Evolutionary conservation across 2,329 filamentous ascomycete species (phyloP).

Genomic region (Lecanicillium sp.): DNA sequence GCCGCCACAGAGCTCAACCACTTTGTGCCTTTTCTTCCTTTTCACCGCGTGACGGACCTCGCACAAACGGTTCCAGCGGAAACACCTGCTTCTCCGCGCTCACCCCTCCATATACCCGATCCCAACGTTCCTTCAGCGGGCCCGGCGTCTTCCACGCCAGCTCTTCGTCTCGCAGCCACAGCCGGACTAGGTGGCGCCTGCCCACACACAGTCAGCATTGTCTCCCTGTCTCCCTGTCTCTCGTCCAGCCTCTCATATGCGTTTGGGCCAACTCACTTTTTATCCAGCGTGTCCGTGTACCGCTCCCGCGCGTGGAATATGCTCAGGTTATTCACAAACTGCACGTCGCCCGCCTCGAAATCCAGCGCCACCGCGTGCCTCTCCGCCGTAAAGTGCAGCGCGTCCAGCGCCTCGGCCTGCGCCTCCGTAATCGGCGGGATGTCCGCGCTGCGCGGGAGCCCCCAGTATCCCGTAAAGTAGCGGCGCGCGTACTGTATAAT

Average conservation of each 20-base stretch:
- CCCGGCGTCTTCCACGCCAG: constrained; percentile 43
- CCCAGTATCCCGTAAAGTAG: constrained; percentile 51
- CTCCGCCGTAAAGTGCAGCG: constrained; percentile 44
- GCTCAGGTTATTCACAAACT: constrained; percentile 50
- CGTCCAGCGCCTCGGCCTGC: constrained; percentile 47
- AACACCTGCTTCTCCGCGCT: constrained; percentile 47
- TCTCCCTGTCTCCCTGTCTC: neutral
- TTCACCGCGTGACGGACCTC: neutral
- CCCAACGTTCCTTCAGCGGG: constrained; percentile 42
- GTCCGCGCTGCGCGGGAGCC: constrained; percentile 43
- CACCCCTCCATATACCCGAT: constrained; percentile 46
- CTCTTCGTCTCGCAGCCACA: constrained; percentile 46
- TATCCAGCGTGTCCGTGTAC: constrained; percentile 38
- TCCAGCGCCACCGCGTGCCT: constrained; percentile 38
- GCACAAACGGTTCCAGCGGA: constrained; percentile 43
- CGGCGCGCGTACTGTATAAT: constrained; percentile 56
- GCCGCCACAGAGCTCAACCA: too few relatives aligned
- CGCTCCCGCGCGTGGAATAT: constrained; percentile 47
- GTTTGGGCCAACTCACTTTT: constrained; percentile 31
- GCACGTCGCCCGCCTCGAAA: constrained; percentile 47
- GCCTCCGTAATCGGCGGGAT: constrained; percentile 53
- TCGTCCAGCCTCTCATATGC: constrained; percentile 26
- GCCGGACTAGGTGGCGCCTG: constrained; percentile 41
- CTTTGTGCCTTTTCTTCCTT: too few relatives aligned
- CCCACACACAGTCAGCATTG: neutral